These are phyloP conservation scores for Paspalum vaginatum DNA, from an alignment of 176 grass and related monocot species.

Conservation along the genomic window DNA sequence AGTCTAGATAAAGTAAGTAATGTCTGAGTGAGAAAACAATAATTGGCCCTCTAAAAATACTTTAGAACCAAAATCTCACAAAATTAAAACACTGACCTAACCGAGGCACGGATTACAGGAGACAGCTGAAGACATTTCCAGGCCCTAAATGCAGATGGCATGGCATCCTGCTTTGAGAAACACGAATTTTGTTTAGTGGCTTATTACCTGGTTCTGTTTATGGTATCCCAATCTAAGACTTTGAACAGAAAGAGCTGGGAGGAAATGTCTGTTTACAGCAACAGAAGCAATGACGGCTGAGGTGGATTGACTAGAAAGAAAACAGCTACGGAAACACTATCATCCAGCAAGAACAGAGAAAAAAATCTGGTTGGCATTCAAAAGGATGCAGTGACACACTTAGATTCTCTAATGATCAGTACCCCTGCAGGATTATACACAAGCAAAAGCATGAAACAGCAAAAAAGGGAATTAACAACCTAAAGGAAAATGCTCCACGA, in stretches of 20 bases:
- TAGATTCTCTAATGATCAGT: conserved; percentile 28
- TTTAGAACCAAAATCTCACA: conserved; percentile 57
- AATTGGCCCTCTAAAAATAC: conserved; percentile 35
- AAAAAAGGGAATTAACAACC: conserved; percentile 7
- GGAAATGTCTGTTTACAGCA: conserved; percentile 51
- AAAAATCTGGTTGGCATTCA: neutral
- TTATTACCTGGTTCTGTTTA: conserved; percentile 57
- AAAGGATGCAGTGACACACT: conserved; percentile 27
- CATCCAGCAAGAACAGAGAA: conserved; percentile 34
- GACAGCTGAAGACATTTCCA: conserved; percentile 78
- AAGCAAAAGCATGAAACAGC: conserved; percentile 26
- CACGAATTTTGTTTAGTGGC: conserved; percentile 67
- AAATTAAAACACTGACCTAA: conserved; percentile 82
- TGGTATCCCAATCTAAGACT: conserved; percentile 55
- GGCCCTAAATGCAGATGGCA: conserved; percentile 76
- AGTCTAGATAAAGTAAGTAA: conserved; percentile 21
- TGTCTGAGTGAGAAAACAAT: conserved; percentile 17
- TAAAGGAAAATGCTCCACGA: neutral
- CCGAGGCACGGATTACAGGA: conserved; percentile 56
- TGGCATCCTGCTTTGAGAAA: conserved; percentile 80
- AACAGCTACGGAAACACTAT: conserved; percentile 25
- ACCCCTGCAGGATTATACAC: conserved; percentile 34
- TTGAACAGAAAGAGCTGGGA: conserved; percentile 53
- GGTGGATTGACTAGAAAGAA: conserved; percentile 35
- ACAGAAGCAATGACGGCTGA: conserved; percentile 47